Base-by-base conservation (phyloP, 768 basidiomycete genomes). In the Cystofilobasidium ferigula region DNA sequence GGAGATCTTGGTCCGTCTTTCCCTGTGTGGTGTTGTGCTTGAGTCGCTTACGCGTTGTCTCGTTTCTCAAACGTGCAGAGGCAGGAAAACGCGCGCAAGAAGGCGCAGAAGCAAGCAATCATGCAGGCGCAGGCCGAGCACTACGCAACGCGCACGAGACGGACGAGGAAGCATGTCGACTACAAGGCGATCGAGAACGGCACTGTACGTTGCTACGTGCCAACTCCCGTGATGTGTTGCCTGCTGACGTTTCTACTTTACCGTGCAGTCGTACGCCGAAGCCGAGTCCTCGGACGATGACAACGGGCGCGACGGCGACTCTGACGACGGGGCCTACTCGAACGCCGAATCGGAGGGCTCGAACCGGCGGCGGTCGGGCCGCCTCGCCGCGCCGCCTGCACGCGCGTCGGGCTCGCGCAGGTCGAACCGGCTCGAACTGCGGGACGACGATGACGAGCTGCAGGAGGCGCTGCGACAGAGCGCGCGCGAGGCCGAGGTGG, bases 71-170 rank as follows among this genome's bases (percentile, higher is more conserved):
- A 42, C 30, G 10, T 9, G n/a, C 42, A 91, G 89, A 83, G 87
- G 61, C 82, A 88, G 45, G 83, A 84, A 73, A 85, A 81, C 72
- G 83, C 80, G 28, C 81, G 84, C 69, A 83, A 81, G 77, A 86
- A 84, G 76, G 79, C 87, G 57, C 84, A 88, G 72, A 84, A 87
- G 73, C 81, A 80, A 56, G 80, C 82, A 53, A 73, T 83, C 43
- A 77, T 85, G 64, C 77, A 24, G 69, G 86, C 84, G 24, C 87
- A 88, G 74, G 84, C 86, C 42, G 88, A 89, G 74, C 77, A 88
- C 66, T 82, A 88, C 69, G 83, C 85, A 75, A 89, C 87, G 32
- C 81, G 89, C 67, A 89, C 88, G 24, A 81, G 88, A 67, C 81
- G 86, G 61, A 59, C 57, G 51, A 16, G 51, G 7, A 35, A 22